Evolutionary conservation across 352 stramenopile species (phyloP).

Genomic region (Halophytophthora batemanensis): DNA sequence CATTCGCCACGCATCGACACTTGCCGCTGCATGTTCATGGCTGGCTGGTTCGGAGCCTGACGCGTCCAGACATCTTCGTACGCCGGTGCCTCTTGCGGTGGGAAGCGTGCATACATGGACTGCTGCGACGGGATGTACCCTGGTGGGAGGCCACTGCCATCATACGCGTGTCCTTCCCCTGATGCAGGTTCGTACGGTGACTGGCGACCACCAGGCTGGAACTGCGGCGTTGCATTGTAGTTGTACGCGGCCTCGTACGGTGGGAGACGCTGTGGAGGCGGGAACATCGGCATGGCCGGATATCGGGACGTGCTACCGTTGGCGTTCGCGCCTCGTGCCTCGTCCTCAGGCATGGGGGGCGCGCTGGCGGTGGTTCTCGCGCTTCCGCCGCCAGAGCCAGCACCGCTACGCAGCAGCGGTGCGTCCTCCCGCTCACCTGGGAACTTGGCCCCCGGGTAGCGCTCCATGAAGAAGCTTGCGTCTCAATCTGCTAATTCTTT

Average conservation of each 20-base stretch:
- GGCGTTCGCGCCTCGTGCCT: constrained; percentile 3
- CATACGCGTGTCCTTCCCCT: constrained; percentile 7
- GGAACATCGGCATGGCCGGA: not conserved
- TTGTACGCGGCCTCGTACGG: not conserved
- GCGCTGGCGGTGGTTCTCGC: constrained; percentile 6
- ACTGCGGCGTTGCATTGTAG: not conserved
- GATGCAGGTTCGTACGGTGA: not conserved
- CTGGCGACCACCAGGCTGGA: not conserved
- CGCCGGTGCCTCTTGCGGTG: not conserved
- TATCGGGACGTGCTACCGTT: not conserved
- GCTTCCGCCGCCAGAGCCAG: not conserved
- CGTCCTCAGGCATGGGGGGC: constrained; percentile 1
- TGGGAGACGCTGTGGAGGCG: not conserved
- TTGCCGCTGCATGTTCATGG: constrained; percentile 8
- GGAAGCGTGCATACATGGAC: constrained; percentile 4
- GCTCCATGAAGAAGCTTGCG: not conserved
- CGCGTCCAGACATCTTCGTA: constrained; percentile 11
- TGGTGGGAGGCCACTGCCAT: too few species aligned
- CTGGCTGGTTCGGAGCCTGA: constrained; percentile 1
- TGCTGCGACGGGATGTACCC: not conserved
- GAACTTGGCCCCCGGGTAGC: constrained; percentile 7
- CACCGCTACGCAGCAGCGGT: constrained; percentile 1
- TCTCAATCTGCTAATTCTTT: too few species aligned
- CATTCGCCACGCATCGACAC: constrained; percentile 12
- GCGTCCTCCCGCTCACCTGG: constrained; percentile 1